phyloP scores from a whole-genome alignment of 2,329 filamentous ascomycete species.

The Colletotrichum sp. region DNA sequence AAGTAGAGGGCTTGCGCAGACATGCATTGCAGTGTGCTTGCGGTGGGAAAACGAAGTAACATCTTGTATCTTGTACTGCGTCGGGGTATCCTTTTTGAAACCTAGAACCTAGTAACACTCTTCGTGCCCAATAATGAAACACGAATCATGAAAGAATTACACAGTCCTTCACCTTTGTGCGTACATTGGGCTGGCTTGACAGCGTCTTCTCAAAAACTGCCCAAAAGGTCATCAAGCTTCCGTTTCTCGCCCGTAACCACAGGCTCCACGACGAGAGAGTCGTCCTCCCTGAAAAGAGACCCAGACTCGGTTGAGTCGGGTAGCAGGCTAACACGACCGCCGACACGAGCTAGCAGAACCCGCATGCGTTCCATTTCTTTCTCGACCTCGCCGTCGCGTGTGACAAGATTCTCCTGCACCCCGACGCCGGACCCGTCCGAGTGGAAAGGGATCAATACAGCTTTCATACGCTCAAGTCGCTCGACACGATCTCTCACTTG shows the following conservation, averaged over 20 bases:
- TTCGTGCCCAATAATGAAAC: background rate
- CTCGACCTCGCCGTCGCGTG: slow-evolving; percentile 68
- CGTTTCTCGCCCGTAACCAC: slow-evolving; percentile 43
- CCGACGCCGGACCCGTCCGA: slow-evolving; percentile 33
- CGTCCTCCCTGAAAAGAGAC: slow-evolving; percentile 22
- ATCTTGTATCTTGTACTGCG: background rate
- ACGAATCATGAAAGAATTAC: background rate
- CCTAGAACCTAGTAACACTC: slow-evolving; percentile 10
- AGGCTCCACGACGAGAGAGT: slow-evolving; percentile 33
- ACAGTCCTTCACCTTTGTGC: background rate
- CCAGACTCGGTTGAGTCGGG: slow-evolving; percentile 25
- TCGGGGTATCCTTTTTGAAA: slow-evolving; percentile 8
- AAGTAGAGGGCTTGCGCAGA: background rate
- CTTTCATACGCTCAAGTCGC: slow-evolving; percentile 53
- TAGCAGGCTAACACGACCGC: slow-evolving; percentile 53
- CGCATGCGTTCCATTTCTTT: slow-evolving; percentile 71
- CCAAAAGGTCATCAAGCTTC: slow-evolving; percentile 47
- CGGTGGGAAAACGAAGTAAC: background rate
- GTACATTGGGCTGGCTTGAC: background rate
- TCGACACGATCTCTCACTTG: slow-evolving; percentile 45
- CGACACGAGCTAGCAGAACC: slow-evolving; percentile 64
- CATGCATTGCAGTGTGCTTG: background rate
- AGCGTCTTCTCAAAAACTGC: slow-evolving; percentile 29
- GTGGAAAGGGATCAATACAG: slow-evolving; percentile 55
- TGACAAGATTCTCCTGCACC: slow-evolving; percentile 71